These are phyloP conservation scores for Venturia asperata DNA, from an alignment of 2,329 filamentous ascomycete species.

Conservation along the genomic window DNA sequence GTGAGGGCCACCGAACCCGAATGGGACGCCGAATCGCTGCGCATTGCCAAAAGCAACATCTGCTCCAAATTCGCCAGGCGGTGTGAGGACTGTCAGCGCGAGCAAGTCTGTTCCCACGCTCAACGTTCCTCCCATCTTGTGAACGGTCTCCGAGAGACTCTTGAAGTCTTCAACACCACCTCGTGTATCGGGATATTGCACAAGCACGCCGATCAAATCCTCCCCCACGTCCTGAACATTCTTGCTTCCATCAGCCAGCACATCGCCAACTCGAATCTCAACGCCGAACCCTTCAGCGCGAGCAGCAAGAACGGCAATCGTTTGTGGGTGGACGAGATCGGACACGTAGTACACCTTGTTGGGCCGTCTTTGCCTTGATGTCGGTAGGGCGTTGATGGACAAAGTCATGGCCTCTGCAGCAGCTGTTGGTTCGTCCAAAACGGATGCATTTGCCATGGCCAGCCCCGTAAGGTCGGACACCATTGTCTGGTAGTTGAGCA, in stretches of 20 bases:
- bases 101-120: slow-evolving; percentile 85
- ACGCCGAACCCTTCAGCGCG: slow-evolving; percentile 90
- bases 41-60: slow-evolving; percentile 92
- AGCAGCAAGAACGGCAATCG: slow-evolving; percentile 72
- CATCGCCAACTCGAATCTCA: slow-evolving; percentile 64
- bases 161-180: slow-evolving; percentile 73
- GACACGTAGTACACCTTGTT: slow-evolving; percentile 83
- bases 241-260: slow-evolving; percentile 57
- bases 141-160: slow-evolving; percentile 65
- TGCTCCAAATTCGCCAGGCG: slow-evolving; percentile 88
- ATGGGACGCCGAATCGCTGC: slow-evolving; percentile 83
- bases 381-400: slow-evolving; percentile 68
- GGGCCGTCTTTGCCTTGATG: slow-evolving; percentile 62
- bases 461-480: slow-evolving; percentile 81
- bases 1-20: slow-evolving; percentile 91
- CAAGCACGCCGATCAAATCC: slow-evolving; percentile 78
- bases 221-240: slow-evolving; percentile 67
- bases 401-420: slow-evolving; percentile 95
- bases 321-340: slow-evolving; percentile 75
- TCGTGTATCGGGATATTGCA: slow-evolving; percentile 90
- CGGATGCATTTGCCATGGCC: slow-evolving; percentile 80
- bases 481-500: slow-evolving; percentile 94
- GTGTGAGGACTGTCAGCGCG: slow-evolving; percentile 77
- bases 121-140: slow-evolving; percentile 70
- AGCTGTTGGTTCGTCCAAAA: slow-evolving; percentile 86